phyloP scores from a whole-genome alignment of 2,329 filamentous ascomycete genomes.

The Geosmithia morbida region DNA sequence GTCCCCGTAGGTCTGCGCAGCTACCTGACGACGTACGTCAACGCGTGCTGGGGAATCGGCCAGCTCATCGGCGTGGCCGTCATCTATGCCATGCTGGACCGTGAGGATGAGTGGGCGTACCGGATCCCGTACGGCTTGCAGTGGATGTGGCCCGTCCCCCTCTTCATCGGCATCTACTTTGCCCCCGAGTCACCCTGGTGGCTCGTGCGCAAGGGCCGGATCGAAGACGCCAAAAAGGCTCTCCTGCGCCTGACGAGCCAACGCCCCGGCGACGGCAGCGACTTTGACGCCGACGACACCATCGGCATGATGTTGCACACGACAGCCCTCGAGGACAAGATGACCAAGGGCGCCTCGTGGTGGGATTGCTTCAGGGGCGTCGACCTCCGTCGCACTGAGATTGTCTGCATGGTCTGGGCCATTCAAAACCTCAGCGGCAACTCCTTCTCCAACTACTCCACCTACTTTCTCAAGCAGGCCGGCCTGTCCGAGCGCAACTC shows the following conservation, averaged over 20 bases:
- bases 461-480: slow-evolving; percentile 46
- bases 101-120: slow-evolving; percentile 54
- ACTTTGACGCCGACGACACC: slow-evolving; percentile 72
- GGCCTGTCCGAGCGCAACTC: slow-evolving; percentile 35
- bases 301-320: slow-evolving; percentile 90
- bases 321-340: slow-evolving; percentile 62
- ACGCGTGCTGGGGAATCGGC: slow-evolving; percentile 66
- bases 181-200: slow-evolving; percentile 63
- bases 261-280: slow-evolving; percentile 37
- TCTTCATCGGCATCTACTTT: slow-evolving; percentile 50
- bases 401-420: slow-evolving; percentile 49
- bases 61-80: slow-evolving; percentile 63
- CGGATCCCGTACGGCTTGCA: slow-evolving; percentile 59
- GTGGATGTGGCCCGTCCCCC: slow-evolving; percentile 64
- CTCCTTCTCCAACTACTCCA: slow-evolving; percentile 51
- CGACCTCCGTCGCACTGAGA: slow-evolving; percentile 63
- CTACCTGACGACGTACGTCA: slow-evolving; percentile 60
- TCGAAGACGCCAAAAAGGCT: slow-evolving; percentile 51
- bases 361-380: slow-evolving; percentile 72
- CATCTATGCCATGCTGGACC: slow-evolving; percentile 51
- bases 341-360: slow-evolving; percentile 61
- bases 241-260: slow-evolving; percentile 51
- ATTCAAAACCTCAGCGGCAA: slow-evolving; percentile 51
- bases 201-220: slow-evolving; percentile 53
- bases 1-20: slow-evolving; percentile 59